Conservation (phyloP, 2,329 filamentous ascomycete genomes). For the Curvularia sp. region DNA sequence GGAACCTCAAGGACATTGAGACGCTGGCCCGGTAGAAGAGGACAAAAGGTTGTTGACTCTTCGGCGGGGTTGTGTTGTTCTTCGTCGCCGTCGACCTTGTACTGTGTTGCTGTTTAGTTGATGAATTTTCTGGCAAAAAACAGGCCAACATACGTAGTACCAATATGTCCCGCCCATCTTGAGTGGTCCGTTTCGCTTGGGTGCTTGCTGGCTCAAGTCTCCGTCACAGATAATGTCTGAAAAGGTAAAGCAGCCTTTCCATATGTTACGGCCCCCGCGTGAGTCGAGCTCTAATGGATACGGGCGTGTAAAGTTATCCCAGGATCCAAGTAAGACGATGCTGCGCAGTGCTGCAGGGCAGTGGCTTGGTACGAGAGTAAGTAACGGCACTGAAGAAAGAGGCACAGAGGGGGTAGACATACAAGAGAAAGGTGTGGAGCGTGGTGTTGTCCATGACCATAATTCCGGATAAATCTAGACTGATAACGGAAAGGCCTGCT, state of each 20-base stretch:
- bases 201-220: slow-evolving; percentile 58
- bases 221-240: slow-evolving; percentile 85
- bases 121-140: not conserved
- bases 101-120: slow-evolving; percentile 64
- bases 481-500: slow-evolving; percentile 38
- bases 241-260: slow-evolving; percentile 88
- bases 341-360: slow-evolving; percentile 61
- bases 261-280: slow-evolving; percentile 75
- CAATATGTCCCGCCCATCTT: slow-evolving; percentile 95
- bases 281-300: slow-evolving; percentile 84
- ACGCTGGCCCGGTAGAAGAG: slow-evolving; percentile 84
- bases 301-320: slow-evolving; percentile 86
- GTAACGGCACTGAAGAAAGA: slow-evolving; percentile 26
- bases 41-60: slow-evolving; percentile 79
- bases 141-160: slow-evolving; percentile 77
- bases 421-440: slow-evolving; percentile 67
- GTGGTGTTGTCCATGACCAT: slow-evolving; percentile 58
- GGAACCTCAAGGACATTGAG: slow-evolving; percentile 87
- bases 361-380: slow-evolving; percentile 41
- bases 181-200: slow-evolving; percentile 75
- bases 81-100: slow-evolving; percentile 80
- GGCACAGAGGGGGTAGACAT: slow-evolving; percentile 34
- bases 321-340: slow-evolving; percentile 86
- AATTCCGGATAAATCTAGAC: slow-evolving; percentile 35
- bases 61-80: slow-evolving; percentile 77